These are phyloP conservation scores for Comarum palustre DNA, from an alignment of 306 rosid species.

Conservation along the genomic window DNA sequence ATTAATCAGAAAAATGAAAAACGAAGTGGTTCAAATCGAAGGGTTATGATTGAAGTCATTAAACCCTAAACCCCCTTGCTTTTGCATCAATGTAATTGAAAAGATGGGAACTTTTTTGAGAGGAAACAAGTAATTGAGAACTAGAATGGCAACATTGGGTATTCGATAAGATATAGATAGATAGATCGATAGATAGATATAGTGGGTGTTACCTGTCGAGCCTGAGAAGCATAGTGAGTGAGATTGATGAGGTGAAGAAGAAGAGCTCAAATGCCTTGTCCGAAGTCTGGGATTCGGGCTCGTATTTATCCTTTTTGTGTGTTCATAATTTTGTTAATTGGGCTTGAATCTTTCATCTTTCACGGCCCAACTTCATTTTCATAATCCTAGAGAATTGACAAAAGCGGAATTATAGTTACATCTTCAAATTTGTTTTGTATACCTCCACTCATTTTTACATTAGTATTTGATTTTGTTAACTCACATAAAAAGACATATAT, in stretches of 20 bases:
- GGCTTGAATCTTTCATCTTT: background rate
- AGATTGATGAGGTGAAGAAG: background rate
- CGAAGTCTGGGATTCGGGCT: background rate
- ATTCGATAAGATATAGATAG: background rate
- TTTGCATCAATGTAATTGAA: background rate
- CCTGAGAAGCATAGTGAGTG: background rate
- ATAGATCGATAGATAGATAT: background rate
- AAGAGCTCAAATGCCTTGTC: background rate
- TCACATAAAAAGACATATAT: too few species aligned
- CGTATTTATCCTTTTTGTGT: background rate
- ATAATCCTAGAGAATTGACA: too few species aligned
- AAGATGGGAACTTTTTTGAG: background rate
- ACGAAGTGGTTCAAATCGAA: background rate
- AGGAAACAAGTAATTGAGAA: background rate
- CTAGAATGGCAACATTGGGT: background rate
- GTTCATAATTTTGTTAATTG: background rate
- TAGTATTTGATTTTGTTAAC: too few species aligned
- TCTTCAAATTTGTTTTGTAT: too few species aligned
- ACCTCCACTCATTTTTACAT: too few species aligned
- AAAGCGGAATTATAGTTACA: too few species aligned
- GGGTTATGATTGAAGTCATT: background rate
- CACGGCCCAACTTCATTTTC: background rate
- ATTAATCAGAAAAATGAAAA: background rate
- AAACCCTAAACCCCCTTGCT: background rate
- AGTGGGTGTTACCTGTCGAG: slow-evolving; percentile 5